These are phyloP conservation scores for Circinella minor DNA, from an alignment of 371 early-diverging fungal genomes.

Conservation along the genomic window DNA sequence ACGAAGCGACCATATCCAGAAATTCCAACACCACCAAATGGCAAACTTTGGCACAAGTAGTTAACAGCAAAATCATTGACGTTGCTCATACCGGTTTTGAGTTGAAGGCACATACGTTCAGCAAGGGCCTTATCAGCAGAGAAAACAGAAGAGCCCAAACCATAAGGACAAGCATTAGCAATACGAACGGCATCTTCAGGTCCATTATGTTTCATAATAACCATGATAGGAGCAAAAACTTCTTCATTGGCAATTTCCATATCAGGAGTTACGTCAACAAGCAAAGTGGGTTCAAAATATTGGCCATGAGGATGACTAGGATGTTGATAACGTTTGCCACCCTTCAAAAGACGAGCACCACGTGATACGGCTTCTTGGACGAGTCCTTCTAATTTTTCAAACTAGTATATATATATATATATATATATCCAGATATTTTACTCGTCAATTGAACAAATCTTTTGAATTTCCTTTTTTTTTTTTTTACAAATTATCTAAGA, in stretches of 20 bases:
- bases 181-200: constrained; percentile 75
- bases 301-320: constrained; percentile 74
- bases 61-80: constrained; percentile 89
- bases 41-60: constrained; percentile 83
- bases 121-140: constrained; percentile 70
- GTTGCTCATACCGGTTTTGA: constrained; percentile 84
- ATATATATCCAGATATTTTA: too few species aligned
- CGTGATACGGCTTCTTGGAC: constrained; percentile 73
- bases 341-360: constrained; percentile 77
- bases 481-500: not conserved
- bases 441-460: too few species aligned
- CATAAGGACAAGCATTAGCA: constrained; percentile 77
- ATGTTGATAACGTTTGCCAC: constrained; percentile 71
- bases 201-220: constrained; percentile 75
- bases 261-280: constrained; percentile 74
- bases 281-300: constrained; percentile 82
- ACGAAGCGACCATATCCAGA: constrained; percentile 78
- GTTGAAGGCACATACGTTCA: constrained; percentile 62
- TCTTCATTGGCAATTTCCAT: constrained; percentile 82
- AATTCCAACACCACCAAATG: constrained; percentile 85
- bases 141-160: constrained; percentile 84
- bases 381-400: constrained; percentile 47
- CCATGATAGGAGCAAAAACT: constrained; percentile 86
- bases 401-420: constrained; percentile 10
- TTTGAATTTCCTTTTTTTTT: not conserved